Evolutionary conservation across 352 stramenopile species (phyloP).

Genomic region (Globisporangium acanthophoron): DNA sequence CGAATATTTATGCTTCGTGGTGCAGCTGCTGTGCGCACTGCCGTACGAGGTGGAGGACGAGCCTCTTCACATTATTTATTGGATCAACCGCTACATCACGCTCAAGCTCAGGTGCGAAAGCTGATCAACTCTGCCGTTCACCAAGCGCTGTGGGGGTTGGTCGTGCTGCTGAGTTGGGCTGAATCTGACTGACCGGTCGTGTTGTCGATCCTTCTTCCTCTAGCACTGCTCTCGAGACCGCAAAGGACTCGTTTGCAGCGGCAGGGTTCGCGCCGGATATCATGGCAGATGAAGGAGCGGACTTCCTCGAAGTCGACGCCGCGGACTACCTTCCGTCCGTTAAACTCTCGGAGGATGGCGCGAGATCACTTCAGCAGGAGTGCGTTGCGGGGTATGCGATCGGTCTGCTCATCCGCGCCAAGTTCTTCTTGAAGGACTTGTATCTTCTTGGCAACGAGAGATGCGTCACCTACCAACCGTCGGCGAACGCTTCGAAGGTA

Average conservation of each 20-base stretch:
- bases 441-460: conserved; percentile 73
- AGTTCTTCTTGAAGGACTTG: conserved; percentile 65
- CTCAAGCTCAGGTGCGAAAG: conserved; percentile 72
- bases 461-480: conserved; percentile 74
- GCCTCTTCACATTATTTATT: conserved; percentile 84
- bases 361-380: conserved; percentile 14
- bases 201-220: not conserved
- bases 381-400: conserved; percentile 50
- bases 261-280: conserved; percentile 28
- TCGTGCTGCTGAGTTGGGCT: not conserved
- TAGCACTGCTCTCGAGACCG: conserved; percentile 49
- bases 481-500: conserved; percentile 34
- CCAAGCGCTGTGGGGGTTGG: not conserved
- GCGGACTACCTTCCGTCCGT: conserved; percentile 19
- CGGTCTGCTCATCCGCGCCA: conserved; percentile 62
- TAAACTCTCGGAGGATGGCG: conserved; percentile 7
- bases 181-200: not conserved
- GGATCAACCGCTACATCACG: conserved; percentile 76
- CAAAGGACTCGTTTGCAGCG: conserved; percentile 43
- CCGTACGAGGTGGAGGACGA: conserved; percentile 82
- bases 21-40: conserved; percentile 58
- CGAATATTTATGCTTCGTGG: conserved; percentile 75
- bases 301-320: conserved; percentile 40
- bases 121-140: too few relatives aligned
- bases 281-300: conserved; percentile 41